phyloP scores from a whole-genome alignment of 371 early-diverging fungal genomes.

The Smittium culicis region DNA sequence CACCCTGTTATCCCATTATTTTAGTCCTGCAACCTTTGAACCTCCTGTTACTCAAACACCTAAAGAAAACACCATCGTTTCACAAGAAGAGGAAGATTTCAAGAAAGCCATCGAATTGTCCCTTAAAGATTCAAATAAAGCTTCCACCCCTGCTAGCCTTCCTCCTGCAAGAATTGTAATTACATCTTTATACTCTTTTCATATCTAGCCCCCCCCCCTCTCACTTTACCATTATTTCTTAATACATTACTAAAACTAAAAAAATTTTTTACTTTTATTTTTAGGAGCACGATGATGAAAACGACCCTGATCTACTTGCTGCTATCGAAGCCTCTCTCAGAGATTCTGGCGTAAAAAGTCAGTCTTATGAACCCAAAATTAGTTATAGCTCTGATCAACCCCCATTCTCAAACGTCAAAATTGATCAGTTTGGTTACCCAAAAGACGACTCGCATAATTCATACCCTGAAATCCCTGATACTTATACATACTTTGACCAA shows the following conservation, averaged over 20 bases:
- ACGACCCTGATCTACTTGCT: conserved; percentile 74
- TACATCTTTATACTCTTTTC: background rate
- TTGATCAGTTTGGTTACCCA: conserved; percentile 17
- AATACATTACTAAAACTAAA: background rate
- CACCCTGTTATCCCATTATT: too few relatives aligned
- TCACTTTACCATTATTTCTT: background rate
- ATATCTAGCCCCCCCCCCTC: background rate
- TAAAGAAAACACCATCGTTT: background rate
- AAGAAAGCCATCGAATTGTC: conserved; percentile 76
- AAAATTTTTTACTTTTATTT: background rate
- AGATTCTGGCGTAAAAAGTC: conserved; percentile 34
- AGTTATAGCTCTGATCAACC: conserved; percentile 9
- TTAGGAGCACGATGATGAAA: conserved; percentile 38
- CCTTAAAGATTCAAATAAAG: conserved; percentile 52
- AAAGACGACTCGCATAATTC: background rate
- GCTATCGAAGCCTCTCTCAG: conserved; percentile 85
- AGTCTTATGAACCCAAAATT: conserved; percentile 13
- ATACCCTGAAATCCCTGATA: background rate
- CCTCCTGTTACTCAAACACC: background rate
- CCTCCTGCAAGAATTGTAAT: background rate
- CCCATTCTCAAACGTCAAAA: conserved; percentile 10
- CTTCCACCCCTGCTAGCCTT: background rate
- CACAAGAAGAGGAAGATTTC: conserved; percentile 67
- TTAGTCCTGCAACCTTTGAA: too few relatives aligned
- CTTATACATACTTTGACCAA: background rate